Percentiles rank a stretch among this genome's conserved stretches.
Conservation (phyloP, 1,284 basidiomycete species). For the Trametes polyzona region DNA sequence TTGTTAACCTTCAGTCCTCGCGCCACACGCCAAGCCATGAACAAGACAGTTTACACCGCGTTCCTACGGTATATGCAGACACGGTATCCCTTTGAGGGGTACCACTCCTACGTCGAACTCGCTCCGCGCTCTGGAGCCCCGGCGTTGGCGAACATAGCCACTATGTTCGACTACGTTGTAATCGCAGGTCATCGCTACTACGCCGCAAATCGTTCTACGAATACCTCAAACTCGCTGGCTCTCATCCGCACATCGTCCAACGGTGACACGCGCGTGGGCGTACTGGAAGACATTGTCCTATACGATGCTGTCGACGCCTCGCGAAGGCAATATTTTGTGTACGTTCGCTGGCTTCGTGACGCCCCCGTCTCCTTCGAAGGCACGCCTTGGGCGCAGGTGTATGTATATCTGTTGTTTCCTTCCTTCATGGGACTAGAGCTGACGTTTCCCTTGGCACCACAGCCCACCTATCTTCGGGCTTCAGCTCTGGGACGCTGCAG, state of each 20-base stretch:
- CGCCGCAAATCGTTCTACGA: slow-evolving; percentile 9
- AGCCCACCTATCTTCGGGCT: not conserved
- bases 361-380: not conserved
- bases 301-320: not conserved
- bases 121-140: not conserved
- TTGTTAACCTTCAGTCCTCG: too few relatives aligned
- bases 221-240: slow-evolving; percentile 5
- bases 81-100: not conserved
- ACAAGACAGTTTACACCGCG: too few relatives aligned
- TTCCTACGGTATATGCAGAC: not conserved
- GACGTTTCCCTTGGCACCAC: too few relatives aligned
- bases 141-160: slow-evolving; percentile 4
- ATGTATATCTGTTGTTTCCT: too few relatives aligned
- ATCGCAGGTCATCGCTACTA: slow-evolving; percentile 22
- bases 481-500: not conserved
- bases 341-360: not conserved
- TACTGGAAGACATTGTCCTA: not conserved
- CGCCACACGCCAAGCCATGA: too few relatives aligned
- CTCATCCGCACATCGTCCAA: not conserved
- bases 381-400: not conserved
- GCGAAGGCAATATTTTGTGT: not conserved
- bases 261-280: not conserved
- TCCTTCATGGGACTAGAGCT: too few relatives aligned
- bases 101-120: not conserved
- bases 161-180: slow-evolving; percentile 30